Conservation (phyloP, 192 early-diverging fungal genomes). For the Gamsiella multidivaricata region DNA sequence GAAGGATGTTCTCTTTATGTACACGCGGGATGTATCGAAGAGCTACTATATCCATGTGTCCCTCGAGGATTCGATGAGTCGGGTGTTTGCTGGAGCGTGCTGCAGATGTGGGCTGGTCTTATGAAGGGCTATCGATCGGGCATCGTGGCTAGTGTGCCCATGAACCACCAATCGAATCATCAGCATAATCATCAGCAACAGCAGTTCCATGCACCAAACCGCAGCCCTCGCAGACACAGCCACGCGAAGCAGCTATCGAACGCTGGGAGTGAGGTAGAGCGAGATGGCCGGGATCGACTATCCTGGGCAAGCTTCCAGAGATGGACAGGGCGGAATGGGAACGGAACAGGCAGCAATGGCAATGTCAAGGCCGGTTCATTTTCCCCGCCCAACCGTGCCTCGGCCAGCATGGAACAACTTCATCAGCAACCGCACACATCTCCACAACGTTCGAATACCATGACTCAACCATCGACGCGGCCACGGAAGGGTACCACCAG, state of each 20-base stretch:
- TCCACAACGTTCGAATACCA: not conserved
- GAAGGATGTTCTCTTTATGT: conserved; percentile 59
- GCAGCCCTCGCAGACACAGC: not conserved
- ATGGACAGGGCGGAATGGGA: conserved; percentile 31
- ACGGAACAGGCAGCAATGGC: not conserved
- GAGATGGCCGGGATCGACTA: conserved; percentile 31
- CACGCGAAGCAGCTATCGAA: conserved; percentile 40
- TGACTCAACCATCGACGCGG: not conserved
- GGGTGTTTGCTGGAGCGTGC: conserved; percentile 71
- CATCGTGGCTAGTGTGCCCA: conserved; percentile 55
- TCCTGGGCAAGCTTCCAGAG: conserved; percentile 47
- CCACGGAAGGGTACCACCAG: conserved; percentile 17
- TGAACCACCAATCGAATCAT: conserved; percentile 5
- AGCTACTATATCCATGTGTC: conserved; percentile 66
- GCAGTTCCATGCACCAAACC: conserved; percentile 10
- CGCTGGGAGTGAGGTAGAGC: conserved; percentile 31
- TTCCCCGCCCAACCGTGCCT: conserved; percentile 2
- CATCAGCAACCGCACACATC: conserved; percentile 5
- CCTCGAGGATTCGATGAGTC: conserved; percentile 75
- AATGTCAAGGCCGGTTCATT: conserved; percentile 6
- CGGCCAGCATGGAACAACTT: not conserved
- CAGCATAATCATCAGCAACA: conserved; percentile 10
- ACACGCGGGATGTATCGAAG: conserved; percentile 59
- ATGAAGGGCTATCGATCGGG: conserved; percentile 75
- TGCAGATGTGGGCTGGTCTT: conserved; percentile 82